Conservation (phyloP, 2,329 filamentous ascomycete species). For the Colletotrichum graminicola region DNA sequence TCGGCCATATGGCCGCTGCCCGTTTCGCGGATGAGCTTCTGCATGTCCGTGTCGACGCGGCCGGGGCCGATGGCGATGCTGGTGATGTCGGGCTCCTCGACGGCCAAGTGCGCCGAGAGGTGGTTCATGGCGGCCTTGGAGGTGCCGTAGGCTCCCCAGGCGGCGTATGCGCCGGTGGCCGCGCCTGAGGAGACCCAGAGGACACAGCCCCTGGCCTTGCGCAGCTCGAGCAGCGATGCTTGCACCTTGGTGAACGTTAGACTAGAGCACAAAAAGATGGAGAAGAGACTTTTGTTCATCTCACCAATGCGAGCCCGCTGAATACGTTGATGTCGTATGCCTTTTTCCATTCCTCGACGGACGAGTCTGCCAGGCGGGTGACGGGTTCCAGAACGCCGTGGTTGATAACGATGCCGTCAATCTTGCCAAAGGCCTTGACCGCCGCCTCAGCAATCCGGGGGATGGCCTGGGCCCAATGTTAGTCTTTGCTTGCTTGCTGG, state of each 20-base stretch:
- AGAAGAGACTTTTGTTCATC: constrained; percentile 50
- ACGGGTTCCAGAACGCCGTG: constrained; percentile 87
- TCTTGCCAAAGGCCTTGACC: constrained; percentile 72
- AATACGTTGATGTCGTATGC: constrained; percentile 90
- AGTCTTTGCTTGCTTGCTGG: neutral
- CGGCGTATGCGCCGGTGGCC: constrained; percentile 71
- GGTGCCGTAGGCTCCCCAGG: constrained; percentile 86
- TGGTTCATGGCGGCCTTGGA: constrained; percentile 89
- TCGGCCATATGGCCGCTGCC: constrained; percentile 64
- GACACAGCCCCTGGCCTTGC: constrained; percentile 76
- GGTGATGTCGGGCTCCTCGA: constrained; percentile 82
- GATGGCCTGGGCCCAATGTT: constrained; percentile 59
- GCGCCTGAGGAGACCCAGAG: constrained; percentile 87
- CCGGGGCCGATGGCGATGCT: constrained; percentile 82
- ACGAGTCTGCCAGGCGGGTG: constrained; percentile 74
- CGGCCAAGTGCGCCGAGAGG: constrained; percentile 76
- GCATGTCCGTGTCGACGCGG: constrained; percentile 91
- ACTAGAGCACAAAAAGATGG: neutral
- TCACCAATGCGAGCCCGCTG: constrained; percentile 81
- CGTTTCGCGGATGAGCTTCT: constrained; percentile 79
- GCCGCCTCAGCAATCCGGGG: constrained; percentile 75
- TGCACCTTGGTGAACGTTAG: constrained; percentile 67
- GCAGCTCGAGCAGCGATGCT: constrained; percentile 76
- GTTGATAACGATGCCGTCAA: constrained; percentile 90
- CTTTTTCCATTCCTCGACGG: constrained; percentile 79